Conservation (phyloP, 768 basidiomycete genomes). For the Psilocybe sp. region DNA sequence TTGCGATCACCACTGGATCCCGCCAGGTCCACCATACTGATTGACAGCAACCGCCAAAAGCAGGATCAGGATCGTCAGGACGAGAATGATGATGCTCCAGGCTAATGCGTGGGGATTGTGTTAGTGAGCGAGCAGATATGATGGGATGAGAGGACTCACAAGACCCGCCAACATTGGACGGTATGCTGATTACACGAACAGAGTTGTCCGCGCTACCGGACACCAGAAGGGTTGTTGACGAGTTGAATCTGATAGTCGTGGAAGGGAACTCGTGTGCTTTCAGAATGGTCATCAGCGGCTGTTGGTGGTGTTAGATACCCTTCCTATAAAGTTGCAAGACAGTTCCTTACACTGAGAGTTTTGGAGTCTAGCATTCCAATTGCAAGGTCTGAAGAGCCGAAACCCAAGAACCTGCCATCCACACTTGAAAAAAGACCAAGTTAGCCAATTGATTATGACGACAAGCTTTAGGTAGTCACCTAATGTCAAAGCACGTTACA, state of each 20-base stretch:
- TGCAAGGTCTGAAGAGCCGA: conserved; percentile 83
- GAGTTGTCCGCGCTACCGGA: conserved; percentile 92
- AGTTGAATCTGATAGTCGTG: conserved; percentile 87
- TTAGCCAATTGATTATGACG: not conserved
- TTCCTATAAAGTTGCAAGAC: conserved; percentile 17
- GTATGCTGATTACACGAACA: conserved; percentile 60
- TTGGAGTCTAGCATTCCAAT: conserved; percentile 81
- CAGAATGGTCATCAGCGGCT: conserved; percentile 87
- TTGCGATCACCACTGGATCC: conserved; percentile 1
- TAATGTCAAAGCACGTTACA: conserved; percentile 85
- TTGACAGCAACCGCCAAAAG: conserved; percentile 4
- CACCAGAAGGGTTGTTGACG: conserved; percentile 73
- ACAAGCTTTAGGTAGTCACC: conserved; percentile 43
- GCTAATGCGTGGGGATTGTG: not conserved
- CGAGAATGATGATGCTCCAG: conserved; percentile 5
- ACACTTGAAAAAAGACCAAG: conserved; percentile 40
- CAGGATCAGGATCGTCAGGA: conserved; percentile 1
- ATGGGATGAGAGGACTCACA: conserved; percentile 1
- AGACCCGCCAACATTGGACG: conserved; percentile 29
- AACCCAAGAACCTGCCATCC: conserved; percentile 81
- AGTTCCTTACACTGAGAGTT: conserved; percentile 59
- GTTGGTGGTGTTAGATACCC: not conserved
- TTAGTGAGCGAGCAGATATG: not conserved
- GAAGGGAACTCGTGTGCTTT: conserved; percentile 95
- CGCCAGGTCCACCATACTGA: not conserved